Conservation (phyloP, 2,329 filamentous ascomycete genomes). For the Xylariaceae sp. region DNA sequence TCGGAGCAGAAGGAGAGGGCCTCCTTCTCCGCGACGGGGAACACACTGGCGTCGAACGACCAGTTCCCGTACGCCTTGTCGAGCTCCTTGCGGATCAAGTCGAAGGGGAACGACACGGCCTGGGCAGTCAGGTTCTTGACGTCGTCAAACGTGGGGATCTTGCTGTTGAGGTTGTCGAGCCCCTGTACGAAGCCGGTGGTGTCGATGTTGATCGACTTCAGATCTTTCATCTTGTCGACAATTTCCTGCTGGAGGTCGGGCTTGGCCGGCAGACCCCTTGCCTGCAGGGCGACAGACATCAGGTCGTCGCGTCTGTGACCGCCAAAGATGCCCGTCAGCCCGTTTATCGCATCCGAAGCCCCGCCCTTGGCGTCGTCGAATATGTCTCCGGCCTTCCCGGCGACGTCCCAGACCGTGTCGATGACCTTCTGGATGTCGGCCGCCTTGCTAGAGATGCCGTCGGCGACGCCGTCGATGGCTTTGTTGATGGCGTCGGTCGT, state of each 20-base stretch:
- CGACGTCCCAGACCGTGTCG: constrained; percentile 52
- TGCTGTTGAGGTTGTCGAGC: constrained; percentile 66
- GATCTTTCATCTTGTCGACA: constrained; percentile 35
- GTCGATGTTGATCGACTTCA: constrained; percentile 65
- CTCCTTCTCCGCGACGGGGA: constrained; percentile 81
- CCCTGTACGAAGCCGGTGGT: constrained; percentile 62
- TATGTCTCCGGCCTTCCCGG: constrained; percentile 39
- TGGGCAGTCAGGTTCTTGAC: constrained; percentile 76
- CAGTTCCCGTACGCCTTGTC: constrained; percentile 67
- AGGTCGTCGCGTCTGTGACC: background rate
- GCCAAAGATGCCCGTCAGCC: background rate
- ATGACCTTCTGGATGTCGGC: constrained; percentile 51
- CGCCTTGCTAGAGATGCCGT: constrained; percentile 45
- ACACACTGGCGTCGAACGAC: constrained; percentile 68
- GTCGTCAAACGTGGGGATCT: constrained; percentile 76
- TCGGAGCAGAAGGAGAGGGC: constrained; percentile 82
- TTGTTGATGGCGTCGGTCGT: constrained; percentile 45
- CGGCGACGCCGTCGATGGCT: constrained; percentile 37
- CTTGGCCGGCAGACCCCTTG: constrained; percentile 17
- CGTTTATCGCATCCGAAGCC: constrained; percentile 29
- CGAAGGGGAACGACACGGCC: constrained; percentile 73
- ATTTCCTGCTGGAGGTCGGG: constrained; percentile 53
- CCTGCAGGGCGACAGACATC: background rate
- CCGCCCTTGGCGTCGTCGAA: constrained; percentile 20
- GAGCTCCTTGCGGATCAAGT: constrained; percentile 68